phyloP scores from a whole-genome alignment of 371 early-diverging fungal genomes.

The Phascolomyces articulosus region DNA sequence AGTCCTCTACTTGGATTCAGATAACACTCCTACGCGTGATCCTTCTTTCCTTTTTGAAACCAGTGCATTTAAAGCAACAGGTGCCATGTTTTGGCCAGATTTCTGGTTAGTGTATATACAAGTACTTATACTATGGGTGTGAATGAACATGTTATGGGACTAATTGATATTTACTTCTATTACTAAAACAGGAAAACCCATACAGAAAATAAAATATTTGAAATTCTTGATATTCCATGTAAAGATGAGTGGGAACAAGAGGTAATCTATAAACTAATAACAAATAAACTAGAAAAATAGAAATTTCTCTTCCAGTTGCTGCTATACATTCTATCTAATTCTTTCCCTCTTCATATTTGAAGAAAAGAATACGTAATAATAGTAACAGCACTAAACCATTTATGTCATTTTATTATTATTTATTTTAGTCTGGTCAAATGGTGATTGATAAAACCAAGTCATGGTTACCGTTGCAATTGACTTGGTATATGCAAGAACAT shows the following conservation, averaged over 20 bases:
- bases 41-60: conserved; percentile 52
- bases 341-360: too few relatives aligned
- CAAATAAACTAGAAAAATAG: background rate
- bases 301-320: conserved; percentile 1
- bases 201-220: conserved; percentile 44
- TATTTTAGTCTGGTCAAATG: conserved; percentile 53
- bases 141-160: background rate
- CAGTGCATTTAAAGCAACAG: conserved; percentile 39
- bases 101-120: conserved; percentile 38
- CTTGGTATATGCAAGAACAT: conserved; percentile 48
- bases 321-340: too few relatives aligned
- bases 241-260: conserved; percentile 54
- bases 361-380: too few relatives aligned
- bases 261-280: conserved; percentile 16
- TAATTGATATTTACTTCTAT: background rate
- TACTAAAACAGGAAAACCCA: conserved; percentile 43
- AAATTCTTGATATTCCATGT: conserved; percentile 37
- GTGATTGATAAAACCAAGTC: conserved; percentile 39
- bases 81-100: conserved; percentile 64
- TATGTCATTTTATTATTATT: too few relatives aligned
- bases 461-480: conserved; percentile 45
- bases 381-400: background rate
- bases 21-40: conserved; percentile 48
- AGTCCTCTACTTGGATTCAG: conserved; percentile 59
- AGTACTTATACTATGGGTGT: background rate